Evolutionary conservation across 129 eudicot genomes (phyloP), one percentile per base, ranked within the genome.

Genomic region (Logfia minima): DNA sequence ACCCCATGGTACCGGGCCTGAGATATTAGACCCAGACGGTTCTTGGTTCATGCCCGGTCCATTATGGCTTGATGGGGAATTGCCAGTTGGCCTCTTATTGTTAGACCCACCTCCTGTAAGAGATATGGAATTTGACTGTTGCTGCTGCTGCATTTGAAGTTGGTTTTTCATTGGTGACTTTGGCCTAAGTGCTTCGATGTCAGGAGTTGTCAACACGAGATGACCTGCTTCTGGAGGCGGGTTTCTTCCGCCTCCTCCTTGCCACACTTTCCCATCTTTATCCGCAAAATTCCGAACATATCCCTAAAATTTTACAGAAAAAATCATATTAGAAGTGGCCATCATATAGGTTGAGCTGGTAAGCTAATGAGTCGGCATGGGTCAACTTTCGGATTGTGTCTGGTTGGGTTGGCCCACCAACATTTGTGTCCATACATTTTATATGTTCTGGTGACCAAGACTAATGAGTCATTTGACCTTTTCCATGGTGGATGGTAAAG

Each of bases 111-210:
- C 83, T 6, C 89, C 82, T 24, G 97, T 94, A 11, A 91, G 82
- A 41, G 98, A 79, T 8, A 91, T 89, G 29, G 96, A 43, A 43
- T 83, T 85, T 0, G 97, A 86, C 34, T 74, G 82, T 28, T 63
- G 58, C 51, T 78, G 81, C 45, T 78, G 82, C 77, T 88, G 95
- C 79, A 90, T 71, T 64, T 90, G 97, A 67, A 85, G 97, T 65
- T 94, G 99, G 85, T 94, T 94, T 80, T 94, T 94, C 99, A 94
- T 94, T 0, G 99, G 99, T 37, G 99, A 94, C 75, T 94, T 94
- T 56, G 99, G 99, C 68, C 99, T 86, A 64, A 94, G 93, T 26
- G 92, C 71, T 75, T 94, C 99, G 2, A 94, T 94, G 35, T 94
- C 99, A 1, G 97, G 88, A 34, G 97, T 93, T 14, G 82, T 78